Percentiles rank a stretch among this genome's conserved stretches.
phyloP scores from a whole-genome alignment of 164 flowering plant genomes.

The Tinospora cordifolia region DNA sequence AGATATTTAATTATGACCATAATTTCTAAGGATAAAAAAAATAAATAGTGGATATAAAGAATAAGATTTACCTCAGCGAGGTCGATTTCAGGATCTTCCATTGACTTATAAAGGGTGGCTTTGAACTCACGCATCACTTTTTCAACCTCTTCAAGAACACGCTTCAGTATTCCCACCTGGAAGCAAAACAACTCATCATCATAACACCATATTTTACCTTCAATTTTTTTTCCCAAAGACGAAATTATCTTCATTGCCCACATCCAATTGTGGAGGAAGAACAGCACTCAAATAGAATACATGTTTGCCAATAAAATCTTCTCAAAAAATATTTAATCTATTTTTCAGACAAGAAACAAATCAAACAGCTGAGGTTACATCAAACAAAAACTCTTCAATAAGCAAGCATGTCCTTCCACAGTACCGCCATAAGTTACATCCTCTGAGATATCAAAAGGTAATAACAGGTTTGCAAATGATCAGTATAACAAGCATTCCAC shows the following conservation, averaged over 20 bases:
- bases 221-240: no score
- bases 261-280: neutral
- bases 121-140: conserved; percentile 95
- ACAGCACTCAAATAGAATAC: neutral
- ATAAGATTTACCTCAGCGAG: conserved; percentile 57
- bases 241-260: neutral
- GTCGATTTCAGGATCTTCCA: conserved; percentile 95
- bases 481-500: neutral
- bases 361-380: no score
- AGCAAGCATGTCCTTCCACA: conserved; percentile 1
- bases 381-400: neutral
- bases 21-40: neutral
- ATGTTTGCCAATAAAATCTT: neutral
- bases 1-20: neutral
- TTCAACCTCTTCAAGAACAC: conserved; percentile 99
- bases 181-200: conserved; percentile 10
- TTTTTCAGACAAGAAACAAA: no score
- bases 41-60: neutral
- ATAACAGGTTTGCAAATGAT: neutral
- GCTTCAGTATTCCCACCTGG: conserved; percentile 94
- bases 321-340: neutral
- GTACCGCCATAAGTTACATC: neutral
- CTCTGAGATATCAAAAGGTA: neutral
- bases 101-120: conserved; percentile 81
- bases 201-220: neutral